Evolutionary conservation across 1,284 basidiomycete genomes (phyloP).

Genomic region (Waitea zeae): DNA sequence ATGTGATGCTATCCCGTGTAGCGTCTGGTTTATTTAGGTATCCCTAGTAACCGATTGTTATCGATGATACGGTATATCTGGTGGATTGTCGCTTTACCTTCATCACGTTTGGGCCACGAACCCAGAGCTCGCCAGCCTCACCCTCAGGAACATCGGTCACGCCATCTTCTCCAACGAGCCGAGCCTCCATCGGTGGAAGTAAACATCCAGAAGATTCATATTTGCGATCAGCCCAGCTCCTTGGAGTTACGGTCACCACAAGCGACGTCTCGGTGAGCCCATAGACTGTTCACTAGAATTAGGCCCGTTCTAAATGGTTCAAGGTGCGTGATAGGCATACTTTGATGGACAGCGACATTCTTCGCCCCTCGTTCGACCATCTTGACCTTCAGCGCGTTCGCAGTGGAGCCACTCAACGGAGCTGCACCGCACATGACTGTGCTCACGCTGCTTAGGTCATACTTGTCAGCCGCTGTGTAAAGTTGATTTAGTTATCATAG

Average conservation of each 20-base stretch:
- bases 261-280: constrained; percentile 72
- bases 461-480: too few relatives aligned
- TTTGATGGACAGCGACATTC: constrained; percentile 22
- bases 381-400: constrained; percentile 24
- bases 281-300: constrained; percentile 29
- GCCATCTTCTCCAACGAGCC: constrained; percentile 46
- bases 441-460: constrained; percentile 46
- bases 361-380: constrained; percentile 21
- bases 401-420: constrained; percentile 52
- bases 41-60: constrained; percentile 24
- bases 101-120: constrained; percentile 67
- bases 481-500: too few relatives aligned
- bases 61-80: neutral
- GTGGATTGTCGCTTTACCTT: constrained; percentile 26
- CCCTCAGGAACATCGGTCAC: constrained; percentile 31
- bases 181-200: constrained; percentile 63
- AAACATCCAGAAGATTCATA: too few relatives aligned
- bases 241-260: constrained; percentile 29
- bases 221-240: constrained; percentile 16
- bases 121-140: constrained; percentile 66
- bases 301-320: constrained; percentile 2
- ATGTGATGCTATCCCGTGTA: constrained; percentile 47
- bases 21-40: constrained; percentile 52
- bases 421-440: constrained; percentile 68
- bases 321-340: constrained; percentile 17